Conservation (phyloP, 257 asterid genomes). For the Lycium barbarum region DNA sequence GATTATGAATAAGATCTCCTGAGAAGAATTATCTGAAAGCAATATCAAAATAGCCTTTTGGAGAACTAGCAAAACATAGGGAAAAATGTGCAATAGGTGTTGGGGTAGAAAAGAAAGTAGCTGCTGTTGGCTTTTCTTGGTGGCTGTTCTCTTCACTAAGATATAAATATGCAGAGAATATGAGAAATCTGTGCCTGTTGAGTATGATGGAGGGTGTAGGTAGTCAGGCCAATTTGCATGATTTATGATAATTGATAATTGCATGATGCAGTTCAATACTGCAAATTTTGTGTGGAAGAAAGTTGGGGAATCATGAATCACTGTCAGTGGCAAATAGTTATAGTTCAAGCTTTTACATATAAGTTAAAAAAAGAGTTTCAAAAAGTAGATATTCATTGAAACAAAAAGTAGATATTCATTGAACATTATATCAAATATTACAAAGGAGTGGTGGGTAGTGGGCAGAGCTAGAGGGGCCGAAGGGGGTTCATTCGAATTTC, state of each 20-base stretch:
- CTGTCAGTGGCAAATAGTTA: background rate
- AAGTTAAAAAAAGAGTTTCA: background rate
- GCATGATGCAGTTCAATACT: slow-evolving; percentile 19
- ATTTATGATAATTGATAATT: background rate
- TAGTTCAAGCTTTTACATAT: background rate
- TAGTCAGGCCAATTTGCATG: slow-evolving; percentile 50
- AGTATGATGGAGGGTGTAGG: slow-evolving; percentile 43
- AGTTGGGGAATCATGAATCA: slow-evolving; percentile 4
- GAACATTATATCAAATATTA: background rate
- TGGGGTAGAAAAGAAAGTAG: background rate
- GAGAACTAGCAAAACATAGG: slow-evolving; percentile 6
- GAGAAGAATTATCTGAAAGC: background rate
- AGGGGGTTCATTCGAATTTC: too few species aligned
- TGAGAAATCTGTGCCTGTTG: slow-evolving; percentile 28
- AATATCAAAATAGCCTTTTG: background rate
- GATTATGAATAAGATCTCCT: background rate
- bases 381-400: background rate
- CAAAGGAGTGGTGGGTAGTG: background rate
- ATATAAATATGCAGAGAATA: slow-evolving; percentile 23
- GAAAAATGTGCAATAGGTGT: background rate
- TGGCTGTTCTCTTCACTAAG: slow-evolving; percentile 36
- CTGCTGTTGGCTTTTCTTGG: slow-evolving; percentile 24
- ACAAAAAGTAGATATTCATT: background rate
- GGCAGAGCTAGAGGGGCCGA: too few species aligned
- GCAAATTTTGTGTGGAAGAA: background rate